Evolutionary conservation across 1,139 yeast species (phyloP), one percentile per base, ranked within the genome.

Genomic region (Groenewaldozyma sp.): DNA sequence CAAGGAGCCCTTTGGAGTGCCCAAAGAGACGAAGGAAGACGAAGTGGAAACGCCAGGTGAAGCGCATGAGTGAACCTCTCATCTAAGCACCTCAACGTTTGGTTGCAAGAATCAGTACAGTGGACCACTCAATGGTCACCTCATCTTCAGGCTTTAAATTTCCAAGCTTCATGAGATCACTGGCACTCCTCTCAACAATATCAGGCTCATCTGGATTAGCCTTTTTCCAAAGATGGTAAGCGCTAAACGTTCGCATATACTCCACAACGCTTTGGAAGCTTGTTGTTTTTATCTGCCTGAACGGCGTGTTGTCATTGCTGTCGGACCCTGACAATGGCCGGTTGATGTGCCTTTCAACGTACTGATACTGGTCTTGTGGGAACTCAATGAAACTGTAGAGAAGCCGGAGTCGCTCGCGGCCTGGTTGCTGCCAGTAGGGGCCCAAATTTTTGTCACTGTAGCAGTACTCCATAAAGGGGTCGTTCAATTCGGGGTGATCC

Each of bases 401-500:
- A 7, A 63, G 54, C 21, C 79, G 59, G 21, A 82, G 62, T 20
- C 65, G 64, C 21, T 62, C 50, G 43, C 83, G 69, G 2, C 94
- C 94, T 0, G 94, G 93, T 46, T 78, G 76, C 48, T 78, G 76
- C 81, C 87, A 83, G 51, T 70, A 75, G 0, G 78, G 76, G 0
- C 93, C 94, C 64, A 82, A 63, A 46, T 63, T 69, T 17, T 66
- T 67, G 34, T 64, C 63, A 17, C 62, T 69, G 41, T 73, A 65
- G 27, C 72, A 61, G 40, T 64, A 65, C 19, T 63, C 59, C 26
- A 57, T 50, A 36, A 65, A 63, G 19, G 70, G 55, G 35, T 64
- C 62, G 38, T 70, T 65, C 1, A 74, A 74, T 36, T 53, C 46
- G 1, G 73, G 69, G 34, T 49, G 56, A 4, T 62, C 70, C 27